phyloP scores from a whole-genome alignment of 2,329 filamentous ascomycete species.

The Fusarium redolens region DNA sequence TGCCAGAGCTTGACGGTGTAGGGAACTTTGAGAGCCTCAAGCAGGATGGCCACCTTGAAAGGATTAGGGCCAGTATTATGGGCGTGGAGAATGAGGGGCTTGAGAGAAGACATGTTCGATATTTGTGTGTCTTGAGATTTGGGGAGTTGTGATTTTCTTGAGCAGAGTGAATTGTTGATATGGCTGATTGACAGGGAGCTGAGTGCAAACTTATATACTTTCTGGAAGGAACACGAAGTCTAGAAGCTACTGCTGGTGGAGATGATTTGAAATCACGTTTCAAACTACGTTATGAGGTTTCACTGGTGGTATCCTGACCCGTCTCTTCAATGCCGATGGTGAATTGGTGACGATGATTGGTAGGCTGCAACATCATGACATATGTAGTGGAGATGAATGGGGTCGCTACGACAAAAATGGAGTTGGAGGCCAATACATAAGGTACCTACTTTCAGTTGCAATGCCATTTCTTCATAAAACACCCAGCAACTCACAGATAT shows the following conservation, averaged over 20 bases:
- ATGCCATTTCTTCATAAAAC: not conserved
- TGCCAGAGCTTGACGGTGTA: constrained; percentile 41
- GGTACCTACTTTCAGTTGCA: not conserved
- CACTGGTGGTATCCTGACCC: not conserved
- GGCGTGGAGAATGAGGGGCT: constrained; percentile 14
- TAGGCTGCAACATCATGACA: not conserved
- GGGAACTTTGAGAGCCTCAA: constrained; percentile 47
- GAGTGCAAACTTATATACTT: not conserved
- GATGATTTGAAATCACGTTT: constrained; percentile 9
- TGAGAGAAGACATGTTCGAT: constrained; percentile 1
- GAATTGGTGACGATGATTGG: not conserved
- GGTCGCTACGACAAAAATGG: not conserved
- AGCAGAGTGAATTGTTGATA: too few species aligned
- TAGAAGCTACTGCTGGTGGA: not conserved
- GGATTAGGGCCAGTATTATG: constrained; percentile 35
- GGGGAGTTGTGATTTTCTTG: not conserved
- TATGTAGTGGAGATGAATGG: not conserved
- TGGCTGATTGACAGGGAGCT: too few species aligned
- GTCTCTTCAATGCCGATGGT: not conserved
- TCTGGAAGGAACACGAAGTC: not conserved
- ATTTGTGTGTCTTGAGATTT: not conserved
- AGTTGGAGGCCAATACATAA: not conserved
- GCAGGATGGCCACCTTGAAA: constrained; percentile 43
- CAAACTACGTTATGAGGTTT: not conserved
- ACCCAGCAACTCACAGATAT: not conserved